Conservation (phyloP, 805 yeast species). For the Sugiyamaella qingdaonensis region DNA sequence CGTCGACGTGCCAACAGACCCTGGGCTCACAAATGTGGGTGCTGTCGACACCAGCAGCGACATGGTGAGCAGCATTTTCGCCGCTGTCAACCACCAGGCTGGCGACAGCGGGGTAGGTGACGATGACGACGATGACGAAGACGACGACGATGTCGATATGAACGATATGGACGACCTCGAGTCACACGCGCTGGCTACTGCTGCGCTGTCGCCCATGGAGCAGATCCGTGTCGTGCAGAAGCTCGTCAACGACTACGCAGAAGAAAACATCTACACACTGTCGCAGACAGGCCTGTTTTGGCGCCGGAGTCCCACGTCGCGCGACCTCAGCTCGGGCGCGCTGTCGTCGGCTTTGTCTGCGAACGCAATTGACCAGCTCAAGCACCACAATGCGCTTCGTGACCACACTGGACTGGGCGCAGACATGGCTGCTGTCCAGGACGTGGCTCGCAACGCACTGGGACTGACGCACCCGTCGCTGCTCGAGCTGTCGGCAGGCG, state of each 20-base stretch:
- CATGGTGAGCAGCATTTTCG: neutral
- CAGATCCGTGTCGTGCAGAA: constrained; percentile 5
- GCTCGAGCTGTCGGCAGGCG: constrained; percentile 4
- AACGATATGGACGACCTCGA: constrained; percentile 1
- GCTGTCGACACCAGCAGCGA: neutral
- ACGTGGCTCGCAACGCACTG: constrained; percentile 8
- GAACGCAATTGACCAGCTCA: constrained; percentile 3
- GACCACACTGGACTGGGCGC: neutral
- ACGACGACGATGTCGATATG: neutral
- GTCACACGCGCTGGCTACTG: constrained; percentile 5
- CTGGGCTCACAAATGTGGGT: neutral
- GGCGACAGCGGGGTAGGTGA: neutral
- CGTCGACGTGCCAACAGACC: neutral
- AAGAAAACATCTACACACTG: constrained; percentile 2
- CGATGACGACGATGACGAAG: constrained; percentile 1
- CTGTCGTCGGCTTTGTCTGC: constrained; percentile 2
- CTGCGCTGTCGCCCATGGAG: constrained; percentile 6
- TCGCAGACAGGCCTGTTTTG: constrained; percentile 12
- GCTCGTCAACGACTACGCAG: constrained; percentile 5
- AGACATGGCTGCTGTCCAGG: constrained; percentile 5
- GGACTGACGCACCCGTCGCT: constrained; percentile 1
- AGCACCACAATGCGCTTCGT: neutral
- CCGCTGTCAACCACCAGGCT: neutral
- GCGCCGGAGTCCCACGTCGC: constrained; percentile 3
- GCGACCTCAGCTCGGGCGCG: neutral